phyloP scores from a whole-genome alignment of 1,139 yeast species.

The Blastobotrys niveus region DNA sequence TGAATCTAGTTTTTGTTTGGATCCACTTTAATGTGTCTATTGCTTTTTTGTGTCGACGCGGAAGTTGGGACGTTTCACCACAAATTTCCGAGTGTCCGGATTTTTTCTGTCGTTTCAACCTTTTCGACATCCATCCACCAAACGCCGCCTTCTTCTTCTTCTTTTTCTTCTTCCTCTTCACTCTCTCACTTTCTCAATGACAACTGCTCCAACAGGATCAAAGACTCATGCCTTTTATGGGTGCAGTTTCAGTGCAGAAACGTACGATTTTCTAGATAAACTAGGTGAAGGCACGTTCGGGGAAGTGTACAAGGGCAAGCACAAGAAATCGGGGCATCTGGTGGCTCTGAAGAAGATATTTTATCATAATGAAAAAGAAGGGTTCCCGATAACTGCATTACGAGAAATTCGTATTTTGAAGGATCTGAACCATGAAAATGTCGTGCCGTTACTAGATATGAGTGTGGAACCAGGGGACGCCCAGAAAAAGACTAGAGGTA shows the following conservation, averaged over 20 bases:
- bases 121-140: no score
- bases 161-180: no score
- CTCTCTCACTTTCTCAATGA: no score
- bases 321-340: constrained; percentile 43
- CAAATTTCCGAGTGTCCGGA: no score
- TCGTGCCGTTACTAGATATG: constrained; percentile 77
- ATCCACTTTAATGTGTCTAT: no score
- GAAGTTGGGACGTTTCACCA: no score
- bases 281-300: constrained; percentile 92
- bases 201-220: no score
- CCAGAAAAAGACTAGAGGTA: constrained; percentile 30
- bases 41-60: no score
- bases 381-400: constrained; percentile 93
- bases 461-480: constrained; percentile 29
- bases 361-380: constrained; percentile 79
- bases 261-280: constrained; percentile 55
- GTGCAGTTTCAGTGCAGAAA: constrained; percentile 32
- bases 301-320: constrained; percentile 70
- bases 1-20: no score
- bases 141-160: no score
- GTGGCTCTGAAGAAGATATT: constrained; percentile 86
- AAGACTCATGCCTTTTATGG: constrained; percentile 22
- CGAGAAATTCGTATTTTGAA: constrained; percentile 86
- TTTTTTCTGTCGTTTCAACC: no score
- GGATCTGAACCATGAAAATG: constrained; percentile 60